Conservation (phyloP, 2,329 filamentous ascomycete genomes). For the Ophiostoma himal-ulmi region DNA sequence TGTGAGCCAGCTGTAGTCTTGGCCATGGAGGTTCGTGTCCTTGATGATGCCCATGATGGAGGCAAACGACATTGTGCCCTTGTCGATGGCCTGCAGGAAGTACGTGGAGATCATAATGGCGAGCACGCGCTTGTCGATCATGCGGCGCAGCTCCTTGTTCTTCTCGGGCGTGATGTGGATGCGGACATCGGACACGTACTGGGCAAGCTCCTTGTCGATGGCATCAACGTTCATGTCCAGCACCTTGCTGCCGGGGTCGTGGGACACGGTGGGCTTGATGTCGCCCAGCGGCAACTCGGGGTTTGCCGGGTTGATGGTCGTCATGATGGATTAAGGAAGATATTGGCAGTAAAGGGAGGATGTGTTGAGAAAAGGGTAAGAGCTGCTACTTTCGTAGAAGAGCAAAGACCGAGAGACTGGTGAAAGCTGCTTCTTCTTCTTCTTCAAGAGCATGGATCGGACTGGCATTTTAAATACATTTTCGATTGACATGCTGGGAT, state of each 20-base stretch:
- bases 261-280: conserved; percentile 12
- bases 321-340: conserved; percentile 7
- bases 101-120: conserved; percentile 68
- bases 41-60: conserved; percentile 56
- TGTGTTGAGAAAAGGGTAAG: background rate
- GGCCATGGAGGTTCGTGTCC: conserved; percentile 44
- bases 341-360: background rate
- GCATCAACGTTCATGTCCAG: background rate
- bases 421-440: no score
- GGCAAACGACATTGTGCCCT: conserved; percentile 59
- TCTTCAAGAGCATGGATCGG: background rate
- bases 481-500: background rate
- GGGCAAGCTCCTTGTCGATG: conserved; percentile 60
- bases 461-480: background rate
- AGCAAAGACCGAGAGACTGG: background rate
- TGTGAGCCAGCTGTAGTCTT: conserved; percentile 63
- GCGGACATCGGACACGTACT: conserved; percentile 55
- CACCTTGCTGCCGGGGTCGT: background rate
- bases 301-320: background rate
- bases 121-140: conserved; percentile 64
- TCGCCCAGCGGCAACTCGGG: conserved; percentile 1
- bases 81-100: conserved; percentile 65
- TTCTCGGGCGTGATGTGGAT: conserved; percentile 56
- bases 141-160: conserved; percentile 53
- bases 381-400: background rate